Base-by-base conservation (phyloP, 208 protist genomes). In the Wallacemonas rigidus region DNA sequence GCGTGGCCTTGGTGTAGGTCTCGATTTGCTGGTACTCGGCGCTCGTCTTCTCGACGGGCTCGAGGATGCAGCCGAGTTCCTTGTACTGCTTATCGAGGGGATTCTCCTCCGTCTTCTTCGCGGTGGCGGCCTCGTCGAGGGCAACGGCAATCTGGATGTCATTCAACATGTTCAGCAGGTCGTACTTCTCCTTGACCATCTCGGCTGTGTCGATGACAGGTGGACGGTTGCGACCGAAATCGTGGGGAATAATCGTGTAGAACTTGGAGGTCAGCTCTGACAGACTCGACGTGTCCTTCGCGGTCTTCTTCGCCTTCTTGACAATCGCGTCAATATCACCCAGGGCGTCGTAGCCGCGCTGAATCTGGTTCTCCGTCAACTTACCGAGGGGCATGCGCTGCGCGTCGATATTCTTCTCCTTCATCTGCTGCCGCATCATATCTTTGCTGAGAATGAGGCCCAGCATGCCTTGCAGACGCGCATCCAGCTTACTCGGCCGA, bases 211-310 rank as follows among this genome's bases (percentile, higher is more conserved):
- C 39, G 69, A 89, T 80, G 39, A 75, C 50, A 17, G 76, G 76
- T 1, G 81, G 80, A 5, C 64, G 58, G 11, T 12, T 38, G 45
- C 81, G 81, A 15, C 81, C 80, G 61, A 84, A 80, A 60, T 70
- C 54, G 60, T 74, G 67, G 15, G 84, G 84, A 60, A 89, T 85
- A 38, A 77, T 67, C 43, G 84, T 86, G 69, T 82, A 89, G 75
- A 89, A 89, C 43, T 41, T 36, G 58, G 74, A 79, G 35, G 70
- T 74, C 39, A 87, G 77, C 57, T 47, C 26, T 45, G 43, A 55
- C 54, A 76, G 26, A 8, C 38, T 36, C 55, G 5, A n/a, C 40
- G 12, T 51, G 15, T 71, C 67, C 41, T 71, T 71, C 12, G 48
- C 44, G 15, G 17, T 48, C 26, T 70, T 43, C 47, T 62, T 57